Base-by-base conservation (phyloP, 257 asterid genomes). In the Fraxinus excelsior region DNA sequence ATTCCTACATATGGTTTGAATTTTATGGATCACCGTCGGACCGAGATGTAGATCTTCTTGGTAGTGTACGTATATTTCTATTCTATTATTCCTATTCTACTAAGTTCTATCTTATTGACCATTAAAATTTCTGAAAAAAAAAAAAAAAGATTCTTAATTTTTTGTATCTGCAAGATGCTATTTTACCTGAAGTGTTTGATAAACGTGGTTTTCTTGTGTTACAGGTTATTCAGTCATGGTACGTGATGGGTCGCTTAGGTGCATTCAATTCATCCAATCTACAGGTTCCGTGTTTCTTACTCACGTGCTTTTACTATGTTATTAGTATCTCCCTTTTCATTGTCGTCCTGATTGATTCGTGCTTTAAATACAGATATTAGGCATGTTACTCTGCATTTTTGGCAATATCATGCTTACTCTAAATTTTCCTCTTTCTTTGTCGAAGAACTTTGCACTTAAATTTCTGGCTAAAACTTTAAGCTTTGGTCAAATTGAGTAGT, bases 181-280 rank as follows among this genome's bases (percentile, higher is more conserved):
- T 42, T 65, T 74, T 16, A 34, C 28, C 35, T n/a, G 53, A 31
- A 74, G 66, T 77, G 56, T 70, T 70, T 31, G 28, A 74, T 71
- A 38, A 31, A 62, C 38, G 14, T 21, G 73, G 28, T 38, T 74
- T 67, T 9, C 70, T 65, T 76, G 56, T 83, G 71, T 81, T 31
- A 66, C 94, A 94, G 99, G 95, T 91, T 79, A 85, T 94, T 74
- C 98, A 94, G 87, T 84, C 99, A 77, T 94, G 97, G 99, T 94
- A 94, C 76, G 90, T 94, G 85, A 91, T 94, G 95, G 99, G 99
- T 29, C 97, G 97, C 37, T 83, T 94, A 79, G 99, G 98, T 26
- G 99, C 97, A 76, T 94, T 85, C 66, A 94, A 94, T 81, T 86
- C 98, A 69, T 74, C 91, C 72, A 92, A 92, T 86, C 82, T 92